Evolutionary conservation across 2,329 filamentous ascomycete genomes (phyloP), one percentile per base, ranked within the genome.

Genomic region (Xylaria sp.): DNA sequence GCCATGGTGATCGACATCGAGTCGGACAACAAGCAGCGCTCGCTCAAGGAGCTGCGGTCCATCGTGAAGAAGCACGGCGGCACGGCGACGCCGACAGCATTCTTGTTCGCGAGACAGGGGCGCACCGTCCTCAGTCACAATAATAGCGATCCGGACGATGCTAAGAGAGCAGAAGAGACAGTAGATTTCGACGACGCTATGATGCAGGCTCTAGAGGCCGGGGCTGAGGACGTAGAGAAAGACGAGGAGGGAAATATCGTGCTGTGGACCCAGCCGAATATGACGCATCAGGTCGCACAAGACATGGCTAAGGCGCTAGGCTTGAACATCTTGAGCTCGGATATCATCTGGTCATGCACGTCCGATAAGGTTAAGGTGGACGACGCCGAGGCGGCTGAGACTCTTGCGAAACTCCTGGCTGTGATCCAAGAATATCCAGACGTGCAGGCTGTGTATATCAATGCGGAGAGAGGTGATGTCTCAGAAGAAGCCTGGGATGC

Each of bases 311-410:
- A 87, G 72, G 84, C 86, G 46, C 85, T 92, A 23, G 87, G 85
- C 0, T 81, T 97, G 70, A 87, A 91, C 68, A 87, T 97, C 55
- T 83, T 91, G 65, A 91, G 89, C 73, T 89, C 90, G 20, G 93
- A 97, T 65, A 95, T 98, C 62, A 86, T 97, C 52, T 98, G 93
- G 91, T 88, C 91, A 68, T 88, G 94, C 0, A 96, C 95, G 69
- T 89, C 91, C 75, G 94, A 97, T 70, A 88, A 88, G 78, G 88
- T 92, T 20, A 83, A 84, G 8, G 75, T 94, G 48, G 86, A 91
- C 67, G 85, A 87, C 18, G 82, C 86, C 15, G 84, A 87, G 13
- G 84, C 87, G 1, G 85, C 86, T 0, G 82, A 86, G 59, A 82
- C 84, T 20, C 82, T 98, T 34, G 83, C 84, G 52, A 83, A 86